Base-by-base conservation (phyloP, 345 rosid genomes). In the Crucihimalaya himalaica region DNA sequence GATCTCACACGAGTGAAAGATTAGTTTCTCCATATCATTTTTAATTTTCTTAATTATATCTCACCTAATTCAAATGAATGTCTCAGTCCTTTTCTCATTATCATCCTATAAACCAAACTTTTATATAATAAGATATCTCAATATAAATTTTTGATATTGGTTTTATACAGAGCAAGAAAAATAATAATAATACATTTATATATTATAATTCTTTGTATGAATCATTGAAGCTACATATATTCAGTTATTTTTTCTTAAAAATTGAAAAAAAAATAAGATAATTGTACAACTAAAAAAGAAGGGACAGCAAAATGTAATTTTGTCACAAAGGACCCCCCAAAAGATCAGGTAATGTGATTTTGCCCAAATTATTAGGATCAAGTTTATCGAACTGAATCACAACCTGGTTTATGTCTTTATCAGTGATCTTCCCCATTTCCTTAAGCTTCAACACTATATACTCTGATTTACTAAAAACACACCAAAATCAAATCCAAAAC, bases 381-480 rank as follows among this genome's bases (percentile, higher is more conserved):
- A 93, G 85, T 83, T 83, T 79, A 46, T 89, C 97, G 57, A 93
- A 90, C 78, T 83, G 86, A 50, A 71, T 66, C 54, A 85, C 86
- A 34, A 93, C 85, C 81, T 82, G 90, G 59, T 79, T 45, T 25
- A 93, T 73, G 71, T 90, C 98, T 67, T 89, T 90, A 40, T 90
- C 93, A 13, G 87, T 81, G 20, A 90, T 78, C 84, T 87, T 90
- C 58, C 82, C 93, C 98, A 90, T 89, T 78, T 93, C 96, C 81
- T 90, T 93, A 21, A 90, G 93, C 89, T 89, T 90, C 90, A 87
- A 86, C 77, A 94, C 84, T 16, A 86, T 92, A 75, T 85, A 94
- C 78, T 91, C 97, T n/a, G 91, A 86, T 81, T 85, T 90, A 77
- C 96, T 88, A 39, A 47, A 47, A 0, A 69, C 50, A 63, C 48